Percentiles rank a stretch among this genome's conserved stretches.
phyloP scores from a whole-genome alignment of 139 green algal genomes.

The Tetraselmis chui region DNA sequence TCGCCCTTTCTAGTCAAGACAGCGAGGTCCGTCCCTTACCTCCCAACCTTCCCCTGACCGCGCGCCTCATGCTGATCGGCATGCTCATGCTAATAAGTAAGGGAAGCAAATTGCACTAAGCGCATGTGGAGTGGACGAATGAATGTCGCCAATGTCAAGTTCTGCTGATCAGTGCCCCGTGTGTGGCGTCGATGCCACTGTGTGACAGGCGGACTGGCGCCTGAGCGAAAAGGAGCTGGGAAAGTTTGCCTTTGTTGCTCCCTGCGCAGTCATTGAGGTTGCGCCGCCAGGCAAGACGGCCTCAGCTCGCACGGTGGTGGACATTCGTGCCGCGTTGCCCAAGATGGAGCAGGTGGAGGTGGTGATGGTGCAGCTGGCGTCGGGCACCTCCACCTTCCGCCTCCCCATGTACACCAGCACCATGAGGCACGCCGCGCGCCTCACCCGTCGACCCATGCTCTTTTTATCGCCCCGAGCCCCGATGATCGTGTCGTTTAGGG shows the following conservation, averaged over 20 bases:
- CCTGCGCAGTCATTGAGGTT: not conserved
- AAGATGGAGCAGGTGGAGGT: not conserved
- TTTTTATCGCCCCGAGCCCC: no score
- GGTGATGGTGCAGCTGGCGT: not conserved
- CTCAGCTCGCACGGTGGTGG: not conserved
- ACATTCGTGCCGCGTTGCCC: not conserved
- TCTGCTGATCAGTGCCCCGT: not conserved
- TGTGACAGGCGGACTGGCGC: not conserved
- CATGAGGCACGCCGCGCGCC: no score
- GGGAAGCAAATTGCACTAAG: no score
- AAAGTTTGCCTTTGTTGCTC: not conserved
- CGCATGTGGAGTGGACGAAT: no score
- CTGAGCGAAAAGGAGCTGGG: not conserved
- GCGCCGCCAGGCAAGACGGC: no score
- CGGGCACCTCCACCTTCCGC: not conserved
- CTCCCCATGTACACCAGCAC: not conserved
- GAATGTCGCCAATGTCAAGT: no score
- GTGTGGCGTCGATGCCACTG: no score
- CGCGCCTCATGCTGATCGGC: no score
- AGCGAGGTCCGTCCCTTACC: not conserved
- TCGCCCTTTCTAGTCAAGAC: not conserved
- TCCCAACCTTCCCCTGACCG: not conserved
- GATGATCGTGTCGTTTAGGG: no score
- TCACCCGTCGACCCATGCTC: no score
- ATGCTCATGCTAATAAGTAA: no score